These are phyloP conservation scores for Ceratobasidium sp. DNA, from an alignment of 1,284 basidiomycete species.

Conservation along the genomic window DNA sequence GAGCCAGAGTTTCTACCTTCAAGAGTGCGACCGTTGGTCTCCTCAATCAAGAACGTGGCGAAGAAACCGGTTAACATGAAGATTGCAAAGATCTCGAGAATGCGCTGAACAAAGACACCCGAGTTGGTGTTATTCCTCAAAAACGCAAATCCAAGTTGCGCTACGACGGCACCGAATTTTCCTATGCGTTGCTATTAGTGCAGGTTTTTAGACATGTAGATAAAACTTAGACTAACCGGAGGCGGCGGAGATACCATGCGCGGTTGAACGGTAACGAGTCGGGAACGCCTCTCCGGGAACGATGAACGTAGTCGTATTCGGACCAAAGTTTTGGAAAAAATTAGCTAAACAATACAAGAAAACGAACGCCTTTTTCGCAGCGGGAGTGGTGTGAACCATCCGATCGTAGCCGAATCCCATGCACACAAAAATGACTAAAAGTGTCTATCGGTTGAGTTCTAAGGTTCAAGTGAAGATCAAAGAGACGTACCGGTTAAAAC, in stretches of 20 bases:
- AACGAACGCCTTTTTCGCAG: conserved; percentile 75
- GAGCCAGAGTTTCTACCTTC: conserved; percentile 65
- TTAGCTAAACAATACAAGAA: conserved; percentile 77
- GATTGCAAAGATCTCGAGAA: conserved; percentile 78
- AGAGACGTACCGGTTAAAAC: conserved; percentile 69
- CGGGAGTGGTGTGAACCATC: conserved; percentile 68
- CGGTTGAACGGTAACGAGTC: conserved; percentile 86
- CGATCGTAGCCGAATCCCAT: conserved; percentile 80
- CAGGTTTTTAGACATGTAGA: neutral
- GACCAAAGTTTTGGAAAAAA: conserved; percentile 70
- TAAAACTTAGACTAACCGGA: conserved; percentile 54
- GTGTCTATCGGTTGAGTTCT: neutral
- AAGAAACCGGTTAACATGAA: conserved; percentile 87
- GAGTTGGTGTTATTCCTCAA: conserved; percentile 76
- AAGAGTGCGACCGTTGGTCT: conserved; percentile 77
- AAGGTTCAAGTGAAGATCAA: conserved; percentile 6
- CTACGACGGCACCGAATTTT: conserved; percentile 87
- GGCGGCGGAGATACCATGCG: conserved; percentile 88
- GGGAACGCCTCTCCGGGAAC: conserved; percentile 90
- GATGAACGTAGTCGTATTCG: conserved; percentile 83
- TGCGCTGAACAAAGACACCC: conserved; percentile 66
- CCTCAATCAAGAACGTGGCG: conserved; percentile 81
- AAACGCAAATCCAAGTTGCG: conserved; percentile 83
- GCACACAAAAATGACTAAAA: conserved; percentile 54
- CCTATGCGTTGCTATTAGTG: conserved; percentile 57